Percentiles rank a stretch among this genome's conserved stretches.
phyloP scores from a whole-genome alignment of 805 yeast genomes.

The Nematodospora valgi region DNA sequence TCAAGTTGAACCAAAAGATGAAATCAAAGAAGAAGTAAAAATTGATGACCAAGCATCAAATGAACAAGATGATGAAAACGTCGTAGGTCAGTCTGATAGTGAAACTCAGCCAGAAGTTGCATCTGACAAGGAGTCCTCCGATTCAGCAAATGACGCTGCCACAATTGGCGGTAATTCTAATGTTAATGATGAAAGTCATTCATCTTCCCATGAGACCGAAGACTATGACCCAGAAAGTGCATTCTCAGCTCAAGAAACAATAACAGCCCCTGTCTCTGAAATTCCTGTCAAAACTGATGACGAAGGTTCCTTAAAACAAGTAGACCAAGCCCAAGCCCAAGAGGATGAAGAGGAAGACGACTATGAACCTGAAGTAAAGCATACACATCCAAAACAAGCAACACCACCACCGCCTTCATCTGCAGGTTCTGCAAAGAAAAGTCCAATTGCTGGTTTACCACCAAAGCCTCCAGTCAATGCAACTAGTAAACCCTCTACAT shows the following conservation, averaged over 20 bases:
- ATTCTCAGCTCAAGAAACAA: slow-evolving; percentile 1
- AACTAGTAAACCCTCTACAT: background rate
- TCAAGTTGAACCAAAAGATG: background rate
- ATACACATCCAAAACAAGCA: slow-evolving; percentile 4
- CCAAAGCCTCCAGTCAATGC: slow-evolving; percentile 27
- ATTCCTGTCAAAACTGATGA: slow-evolving; percentile 1
- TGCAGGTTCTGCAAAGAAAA: slow-evolving; percentile 8
- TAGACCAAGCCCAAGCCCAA: slow-evolving; percentile 12
- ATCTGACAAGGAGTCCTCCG: background rate
- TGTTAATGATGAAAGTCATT: background rate
- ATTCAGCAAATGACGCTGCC: background rate
- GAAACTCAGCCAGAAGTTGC: slow-evolving; percentile 1
- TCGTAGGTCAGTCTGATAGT: slow-evolving; percentile 2
- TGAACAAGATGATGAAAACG: slow-evolving; percentile 9
- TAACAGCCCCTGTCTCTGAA: background rate
- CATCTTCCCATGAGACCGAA: slow-evolving; percentile 5
- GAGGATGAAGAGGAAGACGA: slow-evolving; percentile 24
- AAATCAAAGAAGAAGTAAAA: background rate
- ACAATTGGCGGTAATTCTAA: slow-evolving; percentile 1
- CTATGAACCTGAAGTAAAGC: slow-evolving; percentile 25
- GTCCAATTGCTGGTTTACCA: slow-evolving; percentile 20
- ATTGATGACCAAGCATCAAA: background rate
- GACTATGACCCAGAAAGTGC: slow-evolving; percentile 11
- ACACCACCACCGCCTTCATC: slow-evolving; percentile 14
- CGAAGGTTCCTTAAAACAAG: slow-evolving; percentile 4